Evolutionary conservation across 2,329 filamentous ascomycete genomes (phyloP), one percentile per base, ranked within the genome.

Genomic region (Xylaria arbuscula): DNA sequence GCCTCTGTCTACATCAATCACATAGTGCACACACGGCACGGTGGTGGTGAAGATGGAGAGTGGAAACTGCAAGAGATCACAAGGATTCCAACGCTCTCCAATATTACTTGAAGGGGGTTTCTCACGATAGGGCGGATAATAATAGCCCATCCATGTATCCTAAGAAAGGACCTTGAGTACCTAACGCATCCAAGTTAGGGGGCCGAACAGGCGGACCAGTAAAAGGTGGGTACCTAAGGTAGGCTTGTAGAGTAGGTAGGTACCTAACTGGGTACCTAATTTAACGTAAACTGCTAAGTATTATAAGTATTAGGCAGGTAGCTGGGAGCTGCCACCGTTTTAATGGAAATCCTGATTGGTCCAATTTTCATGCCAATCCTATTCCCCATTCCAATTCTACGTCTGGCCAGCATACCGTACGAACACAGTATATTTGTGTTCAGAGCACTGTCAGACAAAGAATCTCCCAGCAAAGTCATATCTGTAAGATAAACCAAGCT

Each of bases 91-190:
- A 55, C 51, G 11, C 34, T 54, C 55, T 54, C 55, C n/a, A 59
- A 64, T 45, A 45, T 38, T 28, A 50, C 47, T 54, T 55, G 62
- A 60, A 65, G 48, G 48, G 60, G 62, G 34, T 32, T 54, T 38
- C 54, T 36, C 32, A 54, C 38, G 62, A 65, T 65, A 48, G 13
- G n/a, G n/a, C 8, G 28, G 28, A 28, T 5, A 28, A 28, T 28
- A 28, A 28, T 28, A 28, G 28, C 28, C 28, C 28, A 28, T 28
- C 28, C 28, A 28, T 28, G 28, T 28, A 28, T 28, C 28, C 28
- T 28, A 3, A 28, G 28, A 2, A 28, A 28, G 28, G 28, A 28
- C 28, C 28, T 28, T 28, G 28, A 5, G 28, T 28, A 28, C 28
- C 28, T 28, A 28, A 28, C 28, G 28, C 5, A 28, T 28, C 28